Evolutionary conservation across 148 eudicot genomes (phyloP), one percentile per base, ranked within the genome.

Genomic region (Fallopia convolvulus): DNA sequence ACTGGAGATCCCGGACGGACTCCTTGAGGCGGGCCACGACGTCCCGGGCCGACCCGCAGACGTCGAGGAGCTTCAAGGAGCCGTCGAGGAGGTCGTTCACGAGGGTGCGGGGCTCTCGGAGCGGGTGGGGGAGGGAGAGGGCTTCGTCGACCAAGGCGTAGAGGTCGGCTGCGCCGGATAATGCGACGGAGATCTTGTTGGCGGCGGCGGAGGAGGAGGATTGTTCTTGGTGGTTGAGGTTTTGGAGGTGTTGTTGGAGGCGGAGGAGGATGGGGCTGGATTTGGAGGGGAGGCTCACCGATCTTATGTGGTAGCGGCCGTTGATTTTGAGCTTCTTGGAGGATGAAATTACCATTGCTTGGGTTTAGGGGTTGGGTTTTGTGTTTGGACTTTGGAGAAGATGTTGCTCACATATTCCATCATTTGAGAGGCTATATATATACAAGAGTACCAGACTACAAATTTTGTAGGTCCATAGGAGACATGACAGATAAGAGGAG

Each of bases 211-310:
- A 55, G 5, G 58, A 55, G 5, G 58, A 26, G 8, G 72, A 23
- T n/a, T 72, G 20, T n/a, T 77, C 80, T 13, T 41, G 49, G 44
- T 26, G 72, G 42, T 70, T 58, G 14, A 80, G 79, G 61, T 74
- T 14, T 21, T 77, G 74, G 3, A 79, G 85, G 74, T 77, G 66
- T 10, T 77, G 65, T 11, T 80, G 79, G 41, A 80, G 50, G 49
- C 60, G 55, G 11, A 26, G 3, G 23, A 73, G 60, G 44, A 78
- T 48, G 9, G 81, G 78, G n/a, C 78, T 76, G 15, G 78, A 23
- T 10, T 79, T 80, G 3, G 81, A 61, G 1, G 83, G 84, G 4
- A 68, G 48, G 60, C 80, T 65, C 39, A 78, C 76, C 32, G 80
- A 75, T 23, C 80, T 70, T 23, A 77, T 39, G 20, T 21, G 65